Percentiles rank a stretch among this genome's conserved stretches.
These are phyloP conservation scores for Colletotrichum aenigma DNA, from an alignment of 2,329 filamentous ascomycete genomes.

Conservation along the genomic window DNA sequence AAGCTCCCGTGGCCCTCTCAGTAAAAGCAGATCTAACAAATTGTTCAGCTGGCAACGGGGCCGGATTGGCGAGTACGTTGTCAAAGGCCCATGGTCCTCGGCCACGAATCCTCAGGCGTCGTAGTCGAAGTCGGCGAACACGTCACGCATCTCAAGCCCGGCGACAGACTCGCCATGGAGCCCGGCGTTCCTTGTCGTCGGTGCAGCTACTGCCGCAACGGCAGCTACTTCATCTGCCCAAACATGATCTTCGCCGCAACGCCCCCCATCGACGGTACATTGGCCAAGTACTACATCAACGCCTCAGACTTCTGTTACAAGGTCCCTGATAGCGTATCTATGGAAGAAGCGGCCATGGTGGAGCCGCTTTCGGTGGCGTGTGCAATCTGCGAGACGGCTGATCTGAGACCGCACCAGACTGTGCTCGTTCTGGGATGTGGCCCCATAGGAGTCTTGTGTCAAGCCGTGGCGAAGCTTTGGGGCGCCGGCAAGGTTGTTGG, in stretches of 20 bases:
- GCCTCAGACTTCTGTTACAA: neutral
- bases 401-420: neutral
- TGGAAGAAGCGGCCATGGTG: neutral
- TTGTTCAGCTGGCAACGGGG: neutral
- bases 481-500: neutral
- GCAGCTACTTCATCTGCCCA: neutral
- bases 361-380: neutral
- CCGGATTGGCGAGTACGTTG: neutral
- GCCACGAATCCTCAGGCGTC: neutral
- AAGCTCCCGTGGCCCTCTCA: accelerated
- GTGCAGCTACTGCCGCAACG: neutral
- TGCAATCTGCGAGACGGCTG: neutral
- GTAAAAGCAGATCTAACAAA: neutral
- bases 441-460: neutral
- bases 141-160: neutral
- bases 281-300: neutral
- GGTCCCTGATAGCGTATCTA: neutral
- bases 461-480: neutral
- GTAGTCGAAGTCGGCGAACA: neutral
- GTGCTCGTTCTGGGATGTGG: neutral
- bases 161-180: neutral
- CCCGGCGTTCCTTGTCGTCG: neutral
- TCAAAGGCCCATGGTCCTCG: neutral
- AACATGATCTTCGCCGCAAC: neutral
- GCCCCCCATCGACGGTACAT: neutral